A percentile compares a stretch with the other conserved stretches of the same genome.
Conservation (phyloP, 768 basidiomycete genomes). For the Kondoa malvinella region DNA sequence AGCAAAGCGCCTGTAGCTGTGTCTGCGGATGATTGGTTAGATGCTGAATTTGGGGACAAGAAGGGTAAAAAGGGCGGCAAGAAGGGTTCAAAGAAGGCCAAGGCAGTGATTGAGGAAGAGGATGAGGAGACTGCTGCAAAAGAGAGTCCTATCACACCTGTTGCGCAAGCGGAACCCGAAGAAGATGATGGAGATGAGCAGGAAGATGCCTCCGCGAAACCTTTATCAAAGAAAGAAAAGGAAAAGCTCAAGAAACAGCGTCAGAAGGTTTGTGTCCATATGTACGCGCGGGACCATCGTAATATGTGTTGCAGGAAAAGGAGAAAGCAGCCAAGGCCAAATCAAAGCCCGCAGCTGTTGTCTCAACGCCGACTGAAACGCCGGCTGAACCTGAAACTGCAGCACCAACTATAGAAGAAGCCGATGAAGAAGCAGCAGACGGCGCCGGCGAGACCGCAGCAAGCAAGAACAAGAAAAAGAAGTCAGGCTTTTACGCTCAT, state of each 20-base stretch:
- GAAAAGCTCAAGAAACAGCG: slow-evolving; percentile 92
- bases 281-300: slow-evolving; percentile 9
- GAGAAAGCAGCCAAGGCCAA: slow-evolving; percentile 46
- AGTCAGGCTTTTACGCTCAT: slow-evolving; percentile 11
- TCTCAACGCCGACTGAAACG: slow-evolving; percentile 24
- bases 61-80: slow-evolving; percentile 43
- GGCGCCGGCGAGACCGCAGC: slow-evolving; percentile 16
- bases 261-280: slow-evolving; percentile 51
- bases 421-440: slow-evolving; percentile 19
- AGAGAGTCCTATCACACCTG: slow-evolving; percentile 5
- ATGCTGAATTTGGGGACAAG: slow-evolving; percentile 52
- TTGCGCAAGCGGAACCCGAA: slow-evolving; percentile 19
- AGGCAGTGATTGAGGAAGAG: slow-evolving; percentile 22
- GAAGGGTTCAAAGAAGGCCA: slow-evolving; percentile 13
- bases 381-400: slow-evolving; percentile 20
- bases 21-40: slow-evolving; percentile 55
- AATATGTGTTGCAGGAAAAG: slow-evolving; percentile 47
- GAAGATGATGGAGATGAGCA: slow-evolving; percentile 42
- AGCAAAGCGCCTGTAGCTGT: slow-evolving; percentile 39
- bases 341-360: slow-evolving; percentile 20
- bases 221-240: slow-evolving; percentile 89
- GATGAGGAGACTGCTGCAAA: slow-evolving; percentile 18
- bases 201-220: slow-evolving; percentile 40
- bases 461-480: slow-evolving; percentile 30
- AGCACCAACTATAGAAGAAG: slow-evolving; percentile 6